Evolutionary conservation across 352 stramenopile genomes (phyloP), one percentile per base, ranked within the genome.

Genomic region (Pythium rishiriense): DNA sequence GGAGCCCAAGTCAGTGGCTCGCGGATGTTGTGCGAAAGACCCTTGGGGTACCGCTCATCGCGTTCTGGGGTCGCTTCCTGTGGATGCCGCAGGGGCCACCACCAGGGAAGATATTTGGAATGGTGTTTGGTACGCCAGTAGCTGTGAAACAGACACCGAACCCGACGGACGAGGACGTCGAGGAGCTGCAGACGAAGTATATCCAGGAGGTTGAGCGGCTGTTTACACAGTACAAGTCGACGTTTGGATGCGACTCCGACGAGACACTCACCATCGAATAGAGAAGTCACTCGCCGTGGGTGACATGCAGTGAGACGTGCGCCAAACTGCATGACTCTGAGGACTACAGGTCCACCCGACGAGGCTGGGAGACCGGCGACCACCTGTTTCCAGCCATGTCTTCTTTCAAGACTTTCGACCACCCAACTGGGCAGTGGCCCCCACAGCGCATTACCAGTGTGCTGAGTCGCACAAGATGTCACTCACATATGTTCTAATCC

Each of bases 91-190:
- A 82, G 60, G 69, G 69, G 43, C 70, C 73, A 22, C 79, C 83
- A 4, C 72, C 69, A 51, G 78, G 73, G 48, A 92, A 92, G 66
- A 64, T 52, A n/a, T 90, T 90, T 56, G 83, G 81, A 7, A 73
- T 93, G 10, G 83, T 93, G 1, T 90, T 88, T 55, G 84, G 84
- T 52, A 88, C 81, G 50, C 78, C 84, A 2, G 88, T 93, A 51
- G 35, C 79, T 8, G 84, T 82, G n/a, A 66, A 67, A 48, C 58
- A 81, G 35, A 87, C 70, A 1, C 67, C 55, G 17, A 73, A 82
- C 46, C 84, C 84, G 22, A 85, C 65, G 4, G 79, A 90, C 31
- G 75, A 85, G 11, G 69, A 91, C 28, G 67, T 88, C 14, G 58
- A 62, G 0, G 53, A 86, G 25, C 37, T 43, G 2, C 84, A 91